Percentiles rank a stretch among this genome's conserved stretches.
phyloP scores from a whole-genome alignment of 345 rosid species.

The Brassica juncea region DNA sequence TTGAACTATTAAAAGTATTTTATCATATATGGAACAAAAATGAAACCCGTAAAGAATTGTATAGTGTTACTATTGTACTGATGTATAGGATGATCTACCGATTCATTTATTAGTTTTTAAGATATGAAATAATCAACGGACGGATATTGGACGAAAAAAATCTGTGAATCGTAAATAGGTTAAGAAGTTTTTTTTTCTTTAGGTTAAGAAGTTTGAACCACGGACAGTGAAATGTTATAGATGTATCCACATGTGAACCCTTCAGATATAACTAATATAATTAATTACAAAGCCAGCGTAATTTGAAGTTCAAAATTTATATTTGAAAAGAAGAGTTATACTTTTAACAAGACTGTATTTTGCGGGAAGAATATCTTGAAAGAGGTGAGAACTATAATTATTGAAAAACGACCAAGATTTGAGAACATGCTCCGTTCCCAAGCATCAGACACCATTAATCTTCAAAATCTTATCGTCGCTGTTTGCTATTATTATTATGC shows the following conservation, averaged over 20 bases:
- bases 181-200: neutral
- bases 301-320: constrained; percentile 1
- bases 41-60: neutral
- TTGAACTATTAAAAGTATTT: neutral
- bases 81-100: neutral
- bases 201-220: neutral
- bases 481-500: neutral
- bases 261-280: neutral
- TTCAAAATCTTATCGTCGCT: neutral
- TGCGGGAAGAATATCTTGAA: constrained; percentile 21
- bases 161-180: neutral
- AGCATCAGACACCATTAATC: constrained; percentile 22
- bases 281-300: neutral
- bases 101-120: neutral
- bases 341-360: neutral
- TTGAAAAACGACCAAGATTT: constrained; percentile 36
- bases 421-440: constrained; percentile 29
- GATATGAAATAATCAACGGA: neutral
- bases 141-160: neutral
- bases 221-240: neutral
- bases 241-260: neutral
- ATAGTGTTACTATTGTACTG: neutral
- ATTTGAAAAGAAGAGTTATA: neutral
- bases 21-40: neutral
- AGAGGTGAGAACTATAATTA: neutral